phyloP scores from a whole-genome alignment of 2,329 filamentous ascomycete species.

The Diaporthe sp. region DNA sequence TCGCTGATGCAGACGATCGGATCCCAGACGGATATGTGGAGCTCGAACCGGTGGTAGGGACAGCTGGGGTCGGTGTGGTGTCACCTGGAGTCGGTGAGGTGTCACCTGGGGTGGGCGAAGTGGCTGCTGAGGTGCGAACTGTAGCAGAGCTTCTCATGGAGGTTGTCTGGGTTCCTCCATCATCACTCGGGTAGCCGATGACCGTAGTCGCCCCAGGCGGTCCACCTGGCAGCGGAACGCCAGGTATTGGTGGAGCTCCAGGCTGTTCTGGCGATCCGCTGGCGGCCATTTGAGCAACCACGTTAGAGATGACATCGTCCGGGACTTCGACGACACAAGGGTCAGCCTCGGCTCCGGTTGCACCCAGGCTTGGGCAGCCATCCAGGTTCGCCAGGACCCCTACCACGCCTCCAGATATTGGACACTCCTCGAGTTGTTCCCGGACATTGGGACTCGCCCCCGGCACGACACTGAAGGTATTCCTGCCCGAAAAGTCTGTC shows the following conservation, averaged over 20 bases:
- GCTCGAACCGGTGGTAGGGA: background rate
- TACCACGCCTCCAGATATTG: background rate
- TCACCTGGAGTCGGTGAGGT: background rate
- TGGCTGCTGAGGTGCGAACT: background rate
- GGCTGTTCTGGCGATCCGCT: slow-evolving; percentile 14
- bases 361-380: slow-evolving; percentile 8
- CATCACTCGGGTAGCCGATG: slow-evolving; percentile 20
- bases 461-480: background rate
- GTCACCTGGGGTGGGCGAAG: background rate
- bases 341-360: background rate
- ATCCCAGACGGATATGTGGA: background rate
- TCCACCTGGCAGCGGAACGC: slow-evolving; percentile 9
- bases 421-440: background rate
- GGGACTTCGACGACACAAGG: slow-evolving; percentile 21
- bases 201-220: slow-evolving; percentile 8
- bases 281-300: slow-evolving; percentile 7
- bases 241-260: background rate
- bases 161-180: background rate
- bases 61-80: background rate
- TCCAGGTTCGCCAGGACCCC: background rate
- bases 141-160: background rate
- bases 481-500: background rate
- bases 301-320: background rate
- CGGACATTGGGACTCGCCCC: slow-evolving; percentile 1
- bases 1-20: background rate